Evolutionary conservation across 331 rosid species (phyloP).

Genomic region (Quercus tomentella): DNA sequence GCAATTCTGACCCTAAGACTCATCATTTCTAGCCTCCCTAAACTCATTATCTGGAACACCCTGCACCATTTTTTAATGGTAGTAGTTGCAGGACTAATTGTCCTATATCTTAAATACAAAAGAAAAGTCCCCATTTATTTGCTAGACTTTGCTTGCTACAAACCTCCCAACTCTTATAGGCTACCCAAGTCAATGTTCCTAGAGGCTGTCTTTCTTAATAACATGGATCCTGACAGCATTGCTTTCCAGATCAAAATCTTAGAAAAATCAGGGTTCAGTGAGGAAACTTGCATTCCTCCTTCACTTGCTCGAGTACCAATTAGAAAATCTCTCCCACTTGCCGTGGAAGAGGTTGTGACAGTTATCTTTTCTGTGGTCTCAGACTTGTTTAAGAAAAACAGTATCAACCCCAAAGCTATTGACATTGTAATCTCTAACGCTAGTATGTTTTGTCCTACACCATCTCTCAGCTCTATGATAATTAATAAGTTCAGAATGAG

Average conservation of each 20-base stretch:
- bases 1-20: not conserved
- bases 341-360: conserved; percentile 37
- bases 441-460: conserved; percentile 42
- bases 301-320: conserved; percentile 30
- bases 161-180: conserved; percentile 38
- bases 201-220: conserved; percentile 22
- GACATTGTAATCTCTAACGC: conserved; percentile 42
- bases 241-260: conserved; percentile 40
- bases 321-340: conserved; percentile 16
- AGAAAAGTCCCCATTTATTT: conserved; percentile 33
- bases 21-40: conserved; percentile 1
- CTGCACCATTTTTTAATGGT: conserved; percentile 4
- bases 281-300: conserved; percentile 36
- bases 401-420: conserved; percentile 38
- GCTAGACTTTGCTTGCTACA: conserved; percentile 33
- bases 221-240: conserved; percentile 34
- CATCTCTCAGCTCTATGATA: conserved; percentile 36
- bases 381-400: conserved; percentile 19
- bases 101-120: conserved; percentile 24
- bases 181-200: conserved; percentile 35
- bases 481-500: conserved; percentile 46
- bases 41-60: conserved; percentile 7
- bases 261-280: conserved; percentile 43
- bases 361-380: conserved; percentile 24
- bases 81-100: conserved; percentile 14